Base-by-base conservation (phyloP, 1,139 yeast species). In the Pneumocystis oryctolagi region DNA sequence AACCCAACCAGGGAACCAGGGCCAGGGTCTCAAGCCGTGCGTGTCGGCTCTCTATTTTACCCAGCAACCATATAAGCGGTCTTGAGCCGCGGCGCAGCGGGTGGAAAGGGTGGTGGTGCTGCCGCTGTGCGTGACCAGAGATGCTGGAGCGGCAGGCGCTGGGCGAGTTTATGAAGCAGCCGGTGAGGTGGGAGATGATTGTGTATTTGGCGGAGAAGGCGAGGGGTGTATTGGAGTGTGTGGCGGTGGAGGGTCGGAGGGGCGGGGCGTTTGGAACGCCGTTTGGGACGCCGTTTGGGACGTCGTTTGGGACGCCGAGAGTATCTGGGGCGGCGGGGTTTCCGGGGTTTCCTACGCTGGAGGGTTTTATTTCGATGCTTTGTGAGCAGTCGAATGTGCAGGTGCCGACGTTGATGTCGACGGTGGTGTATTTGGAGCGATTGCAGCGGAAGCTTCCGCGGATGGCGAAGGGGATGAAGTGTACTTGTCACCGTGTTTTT, bases 381-480 rank as follows among this genome's bases (percentile, higher is more conserved):
- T 84, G 90, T 66, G 79, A 78, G 64, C 83, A 86, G 70, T 88
- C 96, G 16, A 89, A 90, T 72, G 97, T 92, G 31, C 97, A 90
- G 75, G 87, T 96, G 2, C 90, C 97, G 56, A 92, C 97, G 1
- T 79, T 92, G 64, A 90, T 92, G 97, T 85, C 97, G 20, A 81
- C 96, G 1, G 78, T 89, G 63, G 89, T 89, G 14, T 90, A 88
- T 73, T 79, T 90, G 64, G 83, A 85, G 65, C 84, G 89, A 67
- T 78, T 90, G 68, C 82, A 94, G 68, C 79, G 82, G 66, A 78
- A 86, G 16, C 80, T 92, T 64, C 97, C 97, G 4, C 83, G 90
- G 39, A 86, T 87, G 74, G 95, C 96, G 28, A 82, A 86, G 65
- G 97, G 97, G 31, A 88, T 90, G 82, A 89, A 88, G 68, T 88